Conservation (phyloP, 2,329 filamentous ascomycete species). For the Xylariaceae sp. region DNA sequence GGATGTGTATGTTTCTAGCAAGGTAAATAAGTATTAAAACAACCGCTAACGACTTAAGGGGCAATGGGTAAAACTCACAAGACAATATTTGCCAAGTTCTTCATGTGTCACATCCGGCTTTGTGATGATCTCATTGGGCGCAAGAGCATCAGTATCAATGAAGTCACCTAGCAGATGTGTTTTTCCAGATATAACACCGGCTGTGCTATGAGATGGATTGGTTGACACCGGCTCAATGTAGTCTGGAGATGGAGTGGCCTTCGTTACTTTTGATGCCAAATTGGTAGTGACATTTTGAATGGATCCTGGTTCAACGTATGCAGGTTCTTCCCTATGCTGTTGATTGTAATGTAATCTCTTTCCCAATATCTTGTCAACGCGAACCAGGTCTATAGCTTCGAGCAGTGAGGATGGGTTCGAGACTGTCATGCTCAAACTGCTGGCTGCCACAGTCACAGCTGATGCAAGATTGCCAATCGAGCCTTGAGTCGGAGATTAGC, state of each 20-base stretch:
- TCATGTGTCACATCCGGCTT: constrained; percentile 25
- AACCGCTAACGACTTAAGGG: neutral
- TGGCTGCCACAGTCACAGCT: constrained; percentile 44
- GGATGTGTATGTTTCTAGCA: constrained; percentile 34
- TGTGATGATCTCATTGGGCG: constrained; percentile 35
- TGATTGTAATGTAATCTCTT: constrained; percentile 8
- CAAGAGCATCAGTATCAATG: constrained; percentile 42
- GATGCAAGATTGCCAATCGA: constrained; percentile 43
- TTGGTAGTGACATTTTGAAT: neutral
- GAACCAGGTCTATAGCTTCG: constrained; percentile 26
- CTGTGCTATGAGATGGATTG: neutral
- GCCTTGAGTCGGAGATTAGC: constrained; percentile 21
- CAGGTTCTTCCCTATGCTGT: constrained; percentile 3
- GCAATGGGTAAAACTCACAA: constrained; percentile 17
- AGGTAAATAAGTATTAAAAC: neutral
- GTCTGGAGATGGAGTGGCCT: neutral
- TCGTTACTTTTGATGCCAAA: neutral
- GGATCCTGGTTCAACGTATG: neutral
- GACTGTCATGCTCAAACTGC: constrained; percentile 41
- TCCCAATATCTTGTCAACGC: constrained; percentile 19
- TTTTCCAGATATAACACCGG: constrained; percentile 29
- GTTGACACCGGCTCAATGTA: neutral
- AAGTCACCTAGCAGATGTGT: constrained; percentile 41
- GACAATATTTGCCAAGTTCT: constrained; percentile 36
- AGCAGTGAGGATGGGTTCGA: constrained; percentile 21